Percentiles rank a stretch among this genome's conserved stretches.
phyloP scores from a whole-genome alignment of 2,329 filamentous ascomycete genomes.

The Paraphaeosphaeria sporulosa region DNA sequence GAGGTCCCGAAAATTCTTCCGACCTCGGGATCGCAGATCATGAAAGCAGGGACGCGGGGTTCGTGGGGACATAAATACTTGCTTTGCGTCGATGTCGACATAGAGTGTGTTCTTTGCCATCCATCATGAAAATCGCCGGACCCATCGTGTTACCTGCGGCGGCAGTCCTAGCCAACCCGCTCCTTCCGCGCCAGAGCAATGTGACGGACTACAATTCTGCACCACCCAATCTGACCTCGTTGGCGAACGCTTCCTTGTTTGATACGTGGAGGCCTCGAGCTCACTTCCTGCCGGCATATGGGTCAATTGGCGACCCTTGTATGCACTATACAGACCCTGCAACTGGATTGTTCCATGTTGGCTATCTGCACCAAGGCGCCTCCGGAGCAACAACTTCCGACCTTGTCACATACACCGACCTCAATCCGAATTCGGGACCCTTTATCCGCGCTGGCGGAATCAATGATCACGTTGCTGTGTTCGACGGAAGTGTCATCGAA shows the following conservation, averaged over 20 bases:
- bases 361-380: constrained; percentile 51
- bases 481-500: constrained; percentile 56
- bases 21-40: background rate
- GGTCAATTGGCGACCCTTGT: constrained; percentile 55
- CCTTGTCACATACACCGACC: constrained; percentile 53
- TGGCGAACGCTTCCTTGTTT: constrained; percentile 26
- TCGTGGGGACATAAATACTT: background rate
- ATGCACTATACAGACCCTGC: constrained; percentile 56
- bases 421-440: constrained; percentile 36
- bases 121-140: constrained; percentile 6
- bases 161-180: constrained; percentile 8
- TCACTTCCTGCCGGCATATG: constrained; percentile 51
- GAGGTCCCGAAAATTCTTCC: constrained; percentile 4
- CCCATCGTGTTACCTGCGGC: background rate
- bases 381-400: constrained; percentile 49
- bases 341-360: constrained; percentile 56
- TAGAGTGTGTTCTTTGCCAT: background rate
- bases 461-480: constrained; percentile 57
- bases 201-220: constrained; percentile 24
- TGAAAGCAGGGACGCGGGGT: background rate
- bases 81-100: background rate
- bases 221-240: constrained; percentile 29
- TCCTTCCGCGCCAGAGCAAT: constrained; percentile 18
- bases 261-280: constrained; percentile 46
- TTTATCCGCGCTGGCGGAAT: constrained; percentile 47